A percentile compares a stretch with the other conserved stretches of the same genome.
phyloP scores from a whole-genome alignment of 2,329 filamentous ascomycete genomes.

The Samsoniella hepiali region DNA sequence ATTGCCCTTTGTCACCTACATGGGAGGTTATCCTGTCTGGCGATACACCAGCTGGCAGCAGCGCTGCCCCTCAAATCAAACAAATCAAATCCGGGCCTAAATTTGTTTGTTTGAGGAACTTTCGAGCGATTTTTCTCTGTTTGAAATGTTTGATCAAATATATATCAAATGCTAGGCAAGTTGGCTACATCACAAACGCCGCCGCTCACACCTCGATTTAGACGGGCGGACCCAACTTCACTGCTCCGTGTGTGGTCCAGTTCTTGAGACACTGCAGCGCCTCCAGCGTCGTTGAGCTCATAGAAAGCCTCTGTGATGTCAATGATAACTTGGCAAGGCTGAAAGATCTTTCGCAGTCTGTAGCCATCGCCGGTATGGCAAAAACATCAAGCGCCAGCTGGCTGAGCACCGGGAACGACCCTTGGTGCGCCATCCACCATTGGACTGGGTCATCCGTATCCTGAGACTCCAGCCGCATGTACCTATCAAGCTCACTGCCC shows the following conservation, averaged over 20 bases:
- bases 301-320: slow-evolving; percentile 14
- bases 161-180: slow-evolving; percentile 8
- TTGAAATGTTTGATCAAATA: slow-evolving; percentile 13
- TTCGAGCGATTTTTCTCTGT: slow-evolving; percentile 18
- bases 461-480: slow-evolving; percentile 8
- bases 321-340: slow-evolving; percentile 7
- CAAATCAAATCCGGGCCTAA: slow-evolving; percentile 17
- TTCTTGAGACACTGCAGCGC: slow-evolving; percentile 16
- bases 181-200: neutral
- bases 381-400: neutral
- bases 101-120: slow-evolving; percentile 18
- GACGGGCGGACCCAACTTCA: neutral
- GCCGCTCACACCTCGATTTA: neutral
- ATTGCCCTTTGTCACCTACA: no score
- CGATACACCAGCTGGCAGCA: no score
- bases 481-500: slow-evolving; percentile 5
- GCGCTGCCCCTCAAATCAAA: slow-evolving; percentile 19
- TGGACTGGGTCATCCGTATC: neutral
- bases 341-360: slow-evolving; percentile 6
- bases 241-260: neutral
- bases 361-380: neutral
- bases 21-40: no score
- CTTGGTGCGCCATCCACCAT: slow-evolving; percentile 6
- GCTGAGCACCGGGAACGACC: neutral
- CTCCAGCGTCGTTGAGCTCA: slow-evolving; percentile 9